Percentiles rank a stretch among this genome's conserved stretches.
Evolutionary conservation across 305 asterid species (phyloP).

Genomic region (Fraxinus greggii): DNA sequence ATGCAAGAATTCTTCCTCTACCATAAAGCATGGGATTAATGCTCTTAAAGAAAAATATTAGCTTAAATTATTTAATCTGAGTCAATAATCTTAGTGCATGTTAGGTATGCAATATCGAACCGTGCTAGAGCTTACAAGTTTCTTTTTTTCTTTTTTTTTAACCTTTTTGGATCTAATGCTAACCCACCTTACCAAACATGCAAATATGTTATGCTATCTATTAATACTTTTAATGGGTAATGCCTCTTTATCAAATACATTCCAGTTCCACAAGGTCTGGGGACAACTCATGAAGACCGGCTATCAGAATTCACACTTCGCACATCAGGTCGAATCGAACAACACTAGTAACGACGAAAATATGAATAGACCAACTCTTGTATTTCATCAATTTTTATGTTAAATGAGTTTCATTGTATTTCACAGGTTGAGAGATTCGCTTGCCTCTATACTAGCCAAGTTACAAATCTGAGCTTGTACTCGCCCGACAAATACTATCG

Average conservation of each 20-base stretch:
- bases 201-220: not conserved
- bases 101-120: not conserved
- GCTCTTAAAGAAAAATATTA: not conserved
- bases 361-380: not conserved
- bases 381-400: not conserved
- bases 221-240: not conserved
- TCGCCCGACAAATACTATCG: slow-evolving; percentile 94
- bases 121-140: not conserved
- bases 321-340: slow-evolving; percentile 74
- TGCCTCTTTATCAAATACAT: slow-evolving; percentile 17
- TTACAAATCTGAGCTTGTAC: slow-evolving; percentile 73
- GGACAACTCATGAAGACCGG: slow-evolving; percentile 99
- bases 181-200: not conserved
- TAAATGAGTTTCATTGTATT: not conserved
- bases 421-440: slow-evolving; percentile 95
- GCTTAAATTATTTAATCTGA: not conserved
- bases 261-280: slow-evolving; percentile 95
- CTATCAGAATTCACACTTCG: slow-evolving; percentile 94
- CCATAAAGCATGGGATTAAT: slow-evolving; percentile 6
- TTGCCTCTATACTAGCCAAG: slow-evolving; percentile 90
- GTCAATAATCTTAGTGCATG: not conserved
- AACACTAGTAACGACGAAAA: not conserved
- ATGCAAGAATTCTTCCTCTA: not conserved
- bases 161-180: not conserved
- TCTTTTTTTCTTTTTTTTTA: not conserved